These are phyloP conservation scores for Petunia hybrid DNA, from an alignment of 305 asterid genomes.

Conservation along the genomic window DNA sequence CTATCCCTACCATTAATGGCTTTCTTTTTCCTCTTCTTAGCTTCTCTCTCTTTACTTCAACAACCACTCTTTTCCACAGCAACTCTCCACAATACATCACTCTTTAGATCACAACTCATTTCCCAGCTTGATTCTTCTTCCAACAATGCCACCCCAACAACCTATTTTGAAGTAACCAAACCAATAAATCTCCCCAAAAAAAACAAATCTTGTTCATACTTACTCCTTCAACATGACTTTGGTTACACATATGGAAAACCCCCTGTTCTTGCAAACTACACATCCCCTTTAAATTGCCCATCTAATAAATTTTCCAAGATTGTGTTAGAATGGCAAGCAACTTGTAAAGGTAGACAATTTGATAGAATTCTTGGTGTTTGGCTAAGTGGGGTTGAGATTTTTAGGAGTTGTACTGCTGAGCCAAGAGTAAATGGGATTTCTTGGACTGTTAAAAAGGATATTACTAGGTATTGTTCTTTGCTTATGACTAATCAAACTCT, in stretches of 20 bases:
- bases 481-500: constrained; percentile 60
- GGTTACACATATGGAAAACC: constrained; percentile 70
- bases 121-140: constrained; percentile 15
- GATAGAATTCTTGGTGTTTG: constrained; percentile 91
- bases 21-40: constrained; percentile 40
- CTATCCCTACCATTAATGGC: not conserved
- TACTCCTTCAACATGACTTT: constrained; percentile 71
- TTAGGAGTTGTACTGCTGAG: constrained; percentile 93
- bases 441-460: constrained; percentile 84
- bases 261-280: constrained; percentile 69
- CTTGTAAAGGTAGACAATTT: constrained; percentile 82
- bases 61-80: constrained; percentile 57
- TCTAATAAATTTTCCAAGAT: constrained; percentile 54
- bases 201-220: constrained; percentile 65
- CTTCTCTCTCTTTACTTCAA: constrained; percentile 42
- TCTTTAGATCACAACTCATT: constrained; percentile 49
- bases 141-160: constrained; percentile 53
- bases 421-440: constrained; percentile 70
- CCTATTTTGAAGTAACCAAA: constrained; percentile 80
- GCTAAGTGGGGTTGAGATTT: constrained; percentile 91
- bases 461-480: constrained; percentile 81
- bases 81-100: constrained; percentile 50
- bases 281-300: constrained; percentile 65
- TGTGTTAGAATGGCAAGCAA: constrained; percentile 87
- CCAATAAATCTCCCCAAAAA: constrained; percentile 67